Evolutionary conservation across 169 alveolate species (phyloP).

Genomic region (Babesia bovis): DNA sequence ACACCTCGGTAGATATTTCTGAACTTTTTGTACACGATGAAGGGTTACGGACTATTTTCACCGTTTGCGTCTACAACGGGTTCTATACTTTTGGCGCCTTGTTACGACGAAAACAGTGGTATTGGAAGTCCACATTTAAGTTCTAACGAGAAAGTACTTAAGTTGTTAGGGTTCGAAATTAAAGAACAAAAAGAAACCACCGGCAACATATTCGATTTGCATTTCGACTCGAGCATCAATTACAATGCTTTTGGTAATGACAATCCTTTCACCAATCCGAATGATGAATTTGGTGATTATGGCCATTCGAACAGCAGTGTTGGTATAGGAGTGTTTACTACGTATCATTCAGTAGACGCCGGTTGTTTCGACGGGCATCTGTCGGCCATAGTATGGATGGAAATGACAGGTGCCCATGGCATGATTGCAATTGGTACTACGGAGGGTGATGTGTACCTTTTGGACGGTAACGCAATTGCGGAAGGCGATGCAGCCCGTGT

Average conservation of each 20-base stretch:
- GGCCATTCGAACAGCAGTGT: constrained; percentile 1
- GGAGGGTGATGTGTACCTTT: constrained; percentile 46
- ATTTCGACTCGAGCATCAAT: constrained; percentile 36
- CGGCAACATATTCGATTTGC: constrained; percentile 20
- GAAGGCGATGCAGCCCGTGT: constrained; percentile 22
- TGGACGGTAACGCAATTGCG: constrained; percentile 39
- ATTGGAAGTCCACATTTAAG: constrained; percentile 40
- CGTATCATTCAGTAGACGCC: constrained; percentile 26
- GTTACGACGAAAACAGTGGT: constrained; percentile 50
- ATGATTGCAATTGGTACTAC: constrained; percentile 43
- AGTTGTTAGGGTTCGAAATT: constrained; percentile 44
- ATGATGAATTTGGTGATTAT: constrained; percentile 40
- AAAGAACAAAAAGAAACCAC: constrained; percentile 17
- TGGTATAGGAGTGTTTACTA: constrained; percentile 63
- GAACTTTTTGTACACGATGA: constrained; percentile 15
- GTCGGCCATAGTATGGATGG: constrained; percentile 52
- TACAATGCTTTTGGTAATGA: constrained; percentile 32
- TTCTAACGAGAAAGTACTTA: constrained; percentile 20
- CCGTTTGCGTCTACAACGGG: constrained; percentile 61
- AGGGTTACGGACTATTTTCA: constrained; percentile 64
- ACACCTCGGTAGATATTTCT: constrained; percentile 5
- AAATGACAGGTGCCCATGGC: constrained; percentile 30
- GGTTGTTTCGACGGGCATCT: constrained; percentile 15
- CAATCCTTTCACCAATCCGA: constrained; percentile 5
- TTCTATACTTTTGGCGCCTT: constrained; percentile 54